A percentile compares a stretch with the other conserved stretches of the same genome.
Conservation (phyloP, 495 filamentous ascomycete species). For the Pseudomonodictys pantanalensis region DNA sequence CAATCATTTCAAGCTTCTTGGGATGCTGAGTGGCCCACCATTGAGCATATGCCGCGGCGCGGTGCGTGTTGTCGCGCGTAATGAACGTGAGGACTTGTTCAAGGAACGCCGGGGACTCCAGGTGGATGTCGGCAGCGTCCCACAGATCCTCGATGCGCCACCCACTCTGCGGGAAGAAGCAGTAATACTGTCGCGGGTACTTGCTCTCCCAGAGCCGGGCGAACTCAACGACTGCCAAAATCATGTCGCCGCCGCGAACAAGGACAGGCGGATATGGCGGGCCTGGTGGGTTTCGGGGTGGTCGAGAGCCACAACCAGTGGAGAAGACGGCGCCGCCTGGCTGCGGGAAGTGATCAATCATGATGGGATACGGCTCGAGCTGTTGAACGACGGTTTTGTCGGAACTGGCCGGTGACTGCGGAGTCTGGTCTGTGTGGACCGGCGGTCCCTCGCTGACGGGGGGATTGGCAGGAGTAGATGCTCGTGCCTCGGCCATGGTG, state of each 20-base stretch:
- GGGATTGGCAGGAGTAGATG: background rate
- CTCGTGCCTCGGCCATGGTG: conserved; percentile 7
- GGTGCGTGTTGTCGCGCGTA: conserved; percentile 6
- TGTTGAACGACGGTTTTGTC: background rate
- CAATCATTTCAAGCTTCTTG: conserved; percentile 8
- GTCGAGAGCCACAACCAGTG: conserved; percentile 32
- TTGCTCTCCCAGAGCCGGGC: conserved; percentile 32
- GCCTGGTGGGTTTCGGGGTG: conserved; percentile 21
- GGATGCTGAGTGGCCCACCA: conserved; percentile 12
- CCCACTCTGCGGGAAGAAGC: conserved; percentile 33
- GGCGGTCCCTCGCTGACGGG: background rate
- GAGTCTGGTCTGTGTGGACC: background rate
- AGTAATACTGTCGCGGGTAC: conserved; percentile 37
- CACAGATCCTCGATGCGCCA: conserved; percentile 51
- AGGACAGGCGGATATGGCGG: conserved; percentile 34
- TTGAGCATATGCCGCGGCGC: background rate
- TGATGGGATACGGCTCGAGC: background rate
- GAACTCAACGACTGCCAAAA: conserved; percentile 34
- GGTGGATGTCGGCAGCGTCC: conserved; percentile 51
- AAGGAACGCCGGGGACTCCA: conserved; percentile 48
- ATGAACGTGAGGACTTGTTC: conserved; percentile 23
- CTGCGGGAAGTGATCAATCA: background rate
- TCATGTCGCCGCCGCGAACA: conserved; percentile 31
- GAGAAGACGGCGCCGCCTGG: conserved; percentile 36
- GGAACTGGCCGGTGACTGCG: background rate